phyloP scores from a whole-genome alignment of 495 filamentous ascomycete species.

The Penicillium psychrofluorescens region DNA sequence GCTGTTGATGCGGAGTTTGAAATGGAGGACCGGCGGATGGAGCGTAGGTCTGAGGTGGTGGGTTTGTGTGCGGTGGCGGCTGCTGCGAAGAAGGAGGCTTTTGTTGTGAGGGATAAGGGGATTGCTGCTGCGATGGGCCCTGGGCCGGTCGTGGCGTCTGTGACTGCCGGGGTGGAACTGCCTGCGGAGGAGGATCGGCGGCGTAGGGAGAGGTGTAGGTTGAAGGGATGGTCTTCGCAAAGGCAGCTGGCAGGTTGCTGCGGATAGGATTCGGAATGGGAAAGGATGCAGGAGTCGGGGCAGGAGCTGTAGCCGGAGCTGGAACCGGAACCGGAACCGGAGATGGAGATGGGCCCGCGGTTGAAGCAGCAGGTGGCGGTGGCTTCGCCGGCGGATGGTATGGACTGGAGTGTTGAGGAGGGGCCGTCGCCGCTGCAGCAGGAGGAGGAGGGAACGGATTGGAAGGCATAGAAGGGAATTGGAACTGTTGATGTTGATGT shows the following conservation, averaged over 20 bases:
- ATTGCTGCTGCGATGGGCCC: constrained; percentile 18
- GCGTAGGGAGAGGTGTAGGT: constrained; percentile 39
- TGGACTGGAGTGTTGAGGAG: constrained; percentile 17
- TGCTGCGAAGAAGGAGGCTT: constrained; percentile 10
- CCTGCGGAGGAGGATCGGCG: constrained; percentile 29
- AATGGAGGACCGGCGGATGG: constrained; percentile 10
- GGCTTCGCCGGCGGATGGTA: constrained; percentile 10
- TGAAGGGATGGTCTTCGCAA: constrained; percentile 30
- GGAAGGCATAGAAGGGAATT: constrained; percentile 34
- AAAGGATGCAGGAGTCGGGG: constrained; percentile 22
- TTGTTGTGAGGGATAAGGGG: constrained; percentile 14
- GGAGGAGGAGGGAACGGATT: constrained; percentile 17
- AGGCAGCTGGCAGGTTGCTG: constrained; percentile 38
- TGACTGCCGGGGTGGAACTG: constrained; percentile 21
- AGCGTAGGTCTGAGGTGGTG: constrained; percentile 14
- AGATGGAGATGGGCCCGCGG: constrained; percentile 1
- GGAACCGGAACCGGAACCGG: constrained; percentile 6
- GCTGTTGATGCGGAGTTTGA: constrained; percentile 15
- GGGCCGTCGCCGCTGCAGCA: constrained; percentile 8
- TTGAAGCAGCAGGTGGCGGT: constrained; percentile 4
- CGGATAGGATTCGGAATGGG: constrained; percentile 36
- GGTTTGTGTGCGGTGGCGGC: constrained; percentile 12
- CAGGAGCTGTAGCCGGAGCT: constrained; percentile 7
- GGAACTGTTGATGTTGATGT: constrained; percentile 22
- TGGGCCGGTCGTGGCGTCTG: constrained; percentile 22